A percentile compares a stretch with the other conserved stretches of the same genome.
Conservation (phyloP, 257 asterid species). For the Solanum infundibuliforme region DNA sequence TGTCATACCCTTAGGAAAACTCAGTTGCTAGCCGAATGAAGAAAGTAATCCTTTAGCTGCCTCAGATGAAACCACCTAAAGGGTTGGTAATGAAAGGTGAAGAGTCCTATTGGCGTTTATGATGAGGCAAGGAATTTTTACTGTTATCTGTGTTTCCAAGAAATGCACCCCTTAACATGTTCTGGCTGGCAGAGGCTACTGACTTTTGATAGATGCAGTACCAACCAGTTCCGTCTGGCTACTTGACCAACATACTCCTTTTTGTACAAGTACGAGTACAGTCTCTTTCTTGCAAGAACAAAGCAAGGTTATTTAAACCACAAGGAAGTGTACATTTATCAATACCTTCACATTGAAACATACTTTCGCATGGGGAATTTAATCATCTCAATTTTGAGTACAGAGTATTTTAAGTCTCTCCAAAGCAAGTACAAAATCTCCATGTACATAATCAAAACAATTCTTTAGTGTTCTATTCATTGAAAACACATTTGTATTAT, state of each 20-base stretch:
- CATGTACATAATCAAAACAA: neutral
- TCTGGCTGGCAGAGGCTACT: neutral
- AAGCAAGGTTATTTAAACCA: constrained; percentile 4
- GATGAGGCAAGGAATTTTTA: neutral
- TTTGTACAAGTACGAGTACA: neutral
- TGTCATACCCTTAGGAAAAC: neutral
- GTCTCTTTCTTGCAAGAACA: neutral
- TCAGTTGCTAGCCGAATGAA: neutral
- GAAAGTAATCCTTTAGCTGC: neutral
- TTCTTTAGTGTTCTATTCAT: neutral
- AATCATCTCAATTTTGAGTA: neutral
- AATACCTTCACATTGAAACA: neutral
- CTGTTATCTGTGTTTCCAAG: neutral
- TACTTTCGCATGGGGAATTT: neutral
- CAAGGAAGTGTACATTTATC: neutral
- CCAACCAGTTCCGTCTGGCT: neutral
- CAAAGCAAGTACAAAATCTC: neutral
- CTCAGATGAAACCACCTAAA: neutral
- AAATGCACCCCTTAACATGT: neutral
- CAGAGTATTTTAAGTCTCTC: neutral
- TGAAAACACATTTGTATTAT: neutral
- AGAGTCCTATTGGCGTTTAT: neutral
- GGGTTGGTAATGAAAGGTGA: neutral
- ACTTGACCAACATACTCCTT: neutral
- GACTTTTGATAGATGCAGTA: neutral